Conservation (phyloP, 306 rosid species). For the Ormosia emarginata region DNA sequence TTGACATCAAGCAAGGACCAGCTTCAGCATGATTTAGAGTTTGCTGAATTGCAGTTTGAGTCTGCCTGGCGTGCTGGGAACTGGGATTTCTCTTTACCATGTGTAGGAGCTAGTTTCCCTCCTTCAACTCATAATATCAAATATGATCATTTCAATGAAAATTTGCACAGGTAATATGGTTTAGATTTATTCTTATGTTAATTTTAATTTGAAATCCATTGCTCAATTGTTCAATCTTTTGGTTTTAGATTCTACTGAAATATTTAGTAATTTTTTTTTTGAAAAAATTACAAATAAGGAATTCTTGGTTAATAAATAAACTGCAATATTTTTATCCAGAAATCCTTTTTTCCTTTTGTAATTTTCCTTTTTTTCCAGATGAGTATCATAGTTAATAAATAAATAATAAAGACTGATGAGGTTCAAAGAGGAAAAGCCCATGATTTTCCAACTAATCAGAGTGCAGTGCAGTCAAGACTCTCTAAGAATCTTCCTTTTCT, state of each 20-base stretch:
- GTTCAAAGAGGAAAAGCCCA: not conserved
- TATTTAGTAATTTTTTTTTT: not conserved
- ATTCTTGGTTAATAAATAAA: too few relatives aligned
- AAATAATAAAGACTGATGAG: not conserved
- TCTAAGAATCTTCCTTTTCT: not conserved
- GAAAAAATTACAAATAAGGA: not conserved
- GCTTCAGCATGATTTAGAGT: constrained; percentile 80
- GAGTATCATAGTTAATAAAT: too few relatives aligned
- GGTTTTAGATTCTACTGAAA: not conserved
- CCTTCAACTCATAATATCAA: constrained; percentile 36
- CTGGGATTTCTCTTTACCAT: constrained; percentile 84
- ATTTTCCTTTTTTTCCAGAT: too few relatives aligned
- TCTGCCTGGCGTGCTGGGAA: constrained; percentile 98
- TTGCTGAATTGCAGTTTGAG: constrained; percentile 82
- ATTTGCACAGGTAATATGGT: constrained; percentile 70
- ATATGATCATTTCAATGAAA: constrained; percentile 68
- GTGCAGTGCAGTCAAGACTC: not conserved
- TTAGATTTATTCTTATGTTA: not conserved
- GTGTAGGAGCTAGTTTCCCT: constrained; percentile 39
- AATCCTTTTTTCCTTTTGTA: too few relatives aligned
- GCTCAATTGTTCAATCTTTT: not conserved
- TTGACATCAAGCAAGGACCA: constrained; percentile 63
- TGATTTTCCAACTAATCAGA: not conserved
- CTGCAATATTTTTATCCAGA: too few relatives aligned
- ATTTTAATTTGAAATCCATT: not conserved